These are phyloP conservation scores for Westerdykella sp. DNA, from an alignment of 2,329 filamentous ascomycete species.

Conservation along the genomic window DNA sequence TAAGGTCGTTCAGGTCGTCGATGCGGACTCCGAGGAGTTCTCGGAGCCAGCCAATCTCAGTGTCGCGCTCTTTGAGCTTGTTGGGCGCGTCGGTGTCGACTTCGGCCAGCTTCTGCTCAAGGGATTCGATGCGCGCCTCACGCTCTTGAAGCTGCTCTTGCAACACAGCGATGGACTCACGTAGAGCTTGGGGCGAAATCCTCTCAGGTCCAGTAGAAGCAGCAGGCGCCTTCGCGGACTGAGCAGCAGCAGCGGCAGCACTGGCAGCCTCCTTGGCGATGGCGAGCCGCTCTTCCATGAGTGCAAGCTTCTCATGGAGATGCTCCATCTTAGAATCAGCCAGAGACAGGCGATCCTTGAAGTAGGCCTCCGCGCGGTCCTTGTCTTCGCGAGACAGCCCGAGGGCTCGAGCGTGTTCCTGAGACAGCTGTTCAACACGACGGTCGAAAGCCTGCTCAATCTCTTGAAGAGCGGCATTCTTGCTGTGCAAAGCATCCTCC, in stretches of 20 bases:
- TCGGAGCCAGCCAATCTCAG: conserved; percentile 90
- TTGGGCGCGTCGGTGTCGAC: conserved; percentile 69
- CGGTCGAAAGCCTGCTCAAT: conserved; percentile 39
- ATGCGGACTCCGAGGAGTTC: conserved; percentile 87
- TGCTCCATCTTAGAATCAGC: conserved; percentile 80
- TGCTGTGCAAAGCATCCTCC: conserved; percentile 48
- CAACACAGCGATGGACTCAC: conserved; percentile 91
- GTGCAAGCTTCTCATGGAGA: conserved; percentile 74
- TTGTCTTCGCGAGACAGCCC: conserved; percentile 73
- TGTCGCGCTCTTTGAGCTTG: conserved; percentile 86
- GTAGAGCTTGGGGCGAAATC: conserved; percentile 87
- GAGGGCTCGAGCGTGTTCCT: conserved; percentile 58
- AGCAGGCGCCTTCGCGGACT: conserved; percentile 44
- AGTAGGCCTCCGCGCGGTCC: conserved; percentile 69
- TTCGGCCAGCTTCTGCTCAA: conserved; percentile 64
- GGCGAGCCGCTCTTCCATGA: conserved; percentile 85
- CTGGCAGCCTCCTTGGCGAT: conserved; percentile 82
- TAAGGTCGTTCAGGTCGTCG: conserved; percentile 88
- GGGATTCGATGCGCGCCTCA: conserved; percentile 79
- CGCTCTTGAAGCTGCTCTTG: conserved; percentile 96
- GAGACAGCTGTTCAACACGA: conserved; percentile 40
- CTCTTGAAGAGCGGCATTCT: conserved; percentile 51
- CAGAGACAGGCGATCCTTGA: conserved; percentile 73
- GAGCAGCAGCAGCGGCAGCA: conserved; percentile 67
- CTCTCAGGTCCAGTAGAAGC: conserved; percentile 61